Evolutionary conservation across 2,329 filamentous ascomycete genomes (phyloP).

Genomic region (Penicillium paneum): DNA sequence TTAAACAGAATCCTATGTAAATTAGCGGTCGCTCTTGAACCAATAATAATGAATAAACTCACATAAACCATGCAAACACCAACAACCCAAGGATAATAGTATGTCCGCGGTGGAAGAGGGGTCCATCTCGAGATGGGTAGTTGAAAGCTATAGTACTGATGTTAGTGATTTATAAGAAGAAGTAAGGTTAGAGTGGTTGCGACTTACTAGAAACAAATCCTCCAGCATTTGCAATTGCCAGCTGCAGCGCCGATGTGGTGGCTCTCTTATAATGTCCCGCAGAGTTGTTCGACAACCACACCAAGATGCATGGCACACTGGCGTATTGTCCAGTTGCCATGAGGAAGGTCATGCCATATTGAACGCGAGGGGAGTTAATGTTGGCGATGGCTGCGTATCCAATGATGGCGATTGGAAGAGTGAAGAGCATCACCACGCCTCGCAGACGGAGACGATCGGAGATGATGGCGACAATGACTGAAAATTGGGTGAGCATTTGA

Average conservation of each 20-base stretch:
- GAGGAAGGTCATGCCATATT: slow-evolving; percentile 65
- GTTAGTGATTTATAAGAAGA: background rate
- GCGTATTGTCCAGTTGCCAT: slow-evolving; percentile 65
- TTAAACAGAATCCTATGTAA: slow-evolving; percentile 55
- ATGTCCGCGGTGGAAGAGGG: slow-evolving; percentile 60
- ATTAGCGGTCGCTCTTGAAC: background rate
- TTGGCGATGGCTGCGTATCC: slow-evolving; percentile 65
- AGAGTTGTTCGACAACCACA: slow-evolving; percentile 66
- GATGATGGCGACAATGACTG: slow-evolving; percentile 48
- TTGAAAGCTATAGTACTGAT: slow-evolving; percentile 46
- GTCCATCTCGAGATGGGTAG: slow-evolving; percentile 56
- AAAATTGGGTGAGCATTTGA: slow-evolving; percentile 4
- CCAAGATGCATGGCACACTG: slow-evolving; percentile 61
- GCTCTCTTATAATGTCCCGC: slow-evolving; percentile 69
- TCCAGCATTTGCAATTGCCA: slow-evolving; percentile 65
- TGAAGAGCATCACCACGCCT: slow-evolving; percentile 61
- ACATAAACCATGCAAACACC: slow-evolving; percentile 63
- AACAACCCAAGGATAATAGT: slow-evolving; percentile 59
- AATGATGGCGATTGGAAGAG: slow-evolving; percentile 61
- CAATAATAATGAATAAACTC: slow-evolving; percentile 34
- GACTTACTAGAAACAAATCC: slow-evolving; percentile 61
- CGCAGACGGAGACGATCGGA: slow-evolving; percentile 61
- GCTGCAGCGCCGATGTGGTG: slow-evolving; percentile 62
- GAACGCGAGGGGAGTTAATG: slow-evolving; percentile 49
- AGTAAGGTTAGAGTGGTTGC: background rate